These are phyloP conservation scores for Rhododendron kiyosumense DNA, from an alignment of 148 eudicot species.

Conservation along the genomic window DNA sequence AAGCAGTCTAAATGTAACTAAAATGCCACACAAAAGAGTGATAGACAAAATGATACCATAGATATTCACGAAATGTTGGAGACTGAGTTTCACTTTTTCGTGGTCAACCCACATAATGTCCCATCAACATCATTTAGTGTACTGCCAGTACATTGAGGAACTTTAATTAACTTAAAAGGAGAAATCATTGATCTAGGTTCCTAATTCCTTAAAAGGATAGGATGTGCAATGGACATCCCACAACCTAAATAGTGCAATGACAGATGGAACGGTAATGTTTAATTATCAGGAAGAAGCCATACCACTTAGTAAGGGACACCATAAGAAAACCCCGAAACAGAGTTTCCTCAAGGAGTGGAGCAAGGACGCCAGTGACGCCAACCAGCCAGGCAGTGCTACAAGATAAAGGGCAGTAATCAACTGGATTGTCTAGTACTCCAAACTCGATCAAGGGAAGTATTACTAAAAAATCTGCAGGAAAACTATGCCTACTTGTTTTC, in stretches of 20 bases:
- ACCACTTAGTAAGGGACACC: constrained; percentile 91
- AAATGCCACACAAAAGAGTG: background rate
- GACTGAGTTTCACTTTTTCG: background rate
- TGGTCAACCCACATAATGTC: background rate
- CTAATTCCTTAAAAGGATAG: background rate
- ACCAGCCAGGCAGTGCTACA: constrained; percentile 83
- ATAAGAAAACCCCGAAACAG: constrained; percentile 92
- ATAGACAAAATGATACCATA: background rate
- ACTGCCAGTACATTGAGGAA: background rate
- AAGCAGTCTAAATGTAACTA: background rate
- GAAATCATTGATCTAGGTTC: background rate
- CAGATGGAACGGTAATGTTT: background rate
- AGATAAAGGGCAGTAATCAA: constrained; percentile 4
- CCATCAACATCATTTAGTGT: background rate
- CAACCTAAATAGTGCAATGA: background rate
- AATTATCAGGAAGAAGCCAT: constrained; percentile 14
- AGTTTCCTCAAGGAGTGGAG: constrained; percentile 95
- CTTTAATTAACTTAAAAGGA: background rate
- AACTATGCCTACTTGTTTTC: background rate
- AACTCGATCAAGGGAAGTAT: background rate
- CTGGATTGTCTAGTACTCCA: background rate
- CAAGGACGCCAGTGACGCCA: constrained; percentile 83
- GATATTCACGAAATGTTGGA: background rate
- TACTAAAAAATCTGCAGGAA: background rate
- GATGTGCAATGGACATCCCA: background rate